Evolutionary conservation across 1,139 yeast species (phyloP), one percentile per base, ranked within the genome.

Genomic region (Blastobotrys indianensis): DNA sequence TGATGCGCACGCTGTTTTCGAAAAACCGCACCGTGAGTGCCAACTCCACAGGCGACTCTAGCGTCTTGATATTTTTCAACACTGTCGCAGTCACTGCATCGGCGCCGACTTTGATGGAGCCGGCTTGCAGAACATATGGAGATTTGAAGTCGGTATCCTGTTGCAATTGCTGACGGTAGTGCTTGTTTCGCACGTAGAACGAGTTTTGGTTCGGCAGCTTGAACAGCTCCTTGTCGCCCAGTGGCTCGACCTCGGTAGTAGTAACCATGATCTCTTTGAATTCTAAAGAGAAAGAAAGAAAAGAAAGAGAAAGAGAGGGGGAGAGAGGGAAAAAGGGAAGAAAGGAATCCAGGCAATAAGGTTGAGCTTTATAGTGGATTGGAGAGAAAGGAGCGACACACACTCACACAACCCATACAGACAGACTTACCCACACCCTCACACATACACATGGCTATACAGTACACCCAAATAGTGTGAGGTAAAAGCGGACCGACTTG

Each of bases 181-280:
- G 44, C 32, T 42, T 35, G 35, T 44, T 40, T 16, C 47, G 31
- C 16, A 39, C 39, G 29, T 37, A 44, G 37, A 34, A 40, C 37
- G 37, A 35, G 40, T 44, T 44, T 29, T 44, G 47, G 12, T 35
- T 17, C 10, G 47, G 32, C 12, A 39, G n/a, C 33, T 44, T 44
- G 37, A 44, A 44, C 39, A 44, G 30, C 35, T 41, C 35, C 23
- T 13, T 17, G 39, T 41, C 37, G 15, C 44, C 44, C 17, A 30
- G 23, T 5, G 44, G 44, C 31, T 41, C 44, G n/a, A 41, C 44
- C 35, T 41, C 44, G 28, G 35, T 31, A 8, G 29, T 34, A 23
- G 28, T 38, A 10, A 9, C 12, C n/a, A 17, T 36, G 17, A 34
- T 33, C n/a, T n/a, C n/a, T 16, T 8, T 11, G 31, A 11, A 8